Base-by-base conservation (phyloP, 352 stramenopile species). In the Phytophthora citrophthora region DNA sequence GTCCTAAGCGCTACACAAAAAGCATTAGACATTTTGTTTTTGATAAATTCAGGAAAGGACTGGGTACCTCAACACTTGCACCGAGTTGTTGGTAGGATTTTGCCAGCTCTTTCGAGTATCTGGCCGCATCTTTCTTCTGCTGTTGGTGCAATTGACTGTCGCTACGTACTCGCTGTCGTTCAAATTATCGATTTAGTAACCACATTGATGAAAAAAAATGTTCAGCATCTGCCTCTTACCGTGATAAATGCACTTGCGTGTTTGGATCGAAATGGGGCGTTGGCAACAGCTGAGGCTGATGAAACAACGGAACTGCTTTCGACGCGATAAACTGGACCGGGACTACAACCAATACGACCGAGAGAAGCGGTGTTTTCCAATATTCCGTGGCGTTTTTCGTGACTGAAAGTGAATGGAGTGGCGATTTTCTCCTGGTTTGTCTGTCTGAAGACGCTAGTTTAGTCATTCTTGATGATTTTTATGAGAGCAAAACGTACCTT, bases 31-130 rank as follows among this genome's bases (percentile, higher is more conserved):
- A 5, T 49, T 9, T 44, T 40, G 13, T 40, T 15, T 40, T 15
- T 16, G 53, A 32, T 23, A 13, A 49, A 39, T 31, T 16, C 20
- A 20, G 31, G 29, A 26, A 26, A 13, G 10, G 39, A 51, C 51
- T 0, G 4, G 44, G 20, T 45, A 84, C 76, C 70, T 81, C 63
- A 16, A 79, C 60, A 13, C 65, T 79, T 2, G 40, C 61, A 40
- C 72, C 58, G 4, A 88, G 53, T 41, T 88, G 39, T 7, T 68
- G 54, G 46, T 88, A 88, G 9, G 78, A 88, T 47, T 76, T 84
- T 20, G 65, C 77, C 27, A 88, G 64, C 36, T 88, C 79, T 27
- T 83, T 86, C 0, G 81, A 88, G 24, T 84, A 68, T 18, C 56
- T 16, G 6, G 58, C 63, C 29, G 55, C 47, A 32, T 77, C 55